phyloP scores from a whole-genome alignment of 1,139 yeast species.

The Kluyveromyces sp. region DNA sequence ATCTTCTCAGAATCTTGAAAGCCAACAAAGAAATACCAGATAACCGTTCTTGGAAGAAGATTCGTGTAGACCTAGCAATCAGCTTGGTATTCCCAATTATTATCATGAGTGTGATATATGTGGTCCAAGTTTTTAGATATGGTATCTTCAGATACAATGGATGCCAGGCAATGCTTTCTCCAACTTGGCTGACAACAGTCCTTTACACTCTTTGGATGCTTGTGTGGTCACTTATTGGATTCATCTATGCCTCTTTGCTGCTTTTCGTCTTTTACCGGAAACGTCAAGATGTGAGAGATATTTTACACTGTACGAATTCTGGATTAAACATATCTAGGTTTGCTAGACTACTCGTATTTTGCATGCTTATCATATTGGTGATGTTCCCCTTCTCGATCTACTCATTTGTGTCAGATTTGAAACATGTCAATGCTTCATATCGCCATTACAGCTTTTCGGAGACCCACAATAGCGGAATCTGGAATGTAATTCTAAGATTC shows the following conservation, averaged over 20 bases:
- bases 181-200: slow-evolving; percentile 43
- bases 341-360: slow-evolving; percentile 58
- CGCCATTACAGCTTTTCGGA: slow-evolving; percentile 29
- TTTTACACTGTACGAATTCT: slow-evolving; percentile 68
- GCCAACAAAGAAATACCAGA: slow-evolving; percentile 44
- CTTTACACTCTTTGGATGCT: slow-evolving; percentile 58
- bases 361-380: slow-evolving; percentile 52
- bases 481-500: slow-evolving; percentile 38
- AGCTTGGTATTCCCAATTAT: slow-evolving; percentile 54
- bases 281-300: slow-evolving; percentile 63
- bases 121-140: slow-evolving; percentile 54
- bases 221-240: slow-evolving; percentile 55
- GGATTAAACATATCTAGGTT: slow-evolving; percentile 62
- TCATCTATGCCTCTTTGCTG: slow-evolving; percentile 49
- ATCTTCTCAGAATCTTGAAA: slow-evolving; percentile 57
- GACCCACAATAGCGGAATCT: slow-evolving; percentile 37
- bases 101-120: slow-evolving; percentile 50
- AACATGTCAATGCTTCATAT: slow-evolving; percentile 28
- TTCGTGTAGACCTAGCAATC: slow-evolving; percentile 46
- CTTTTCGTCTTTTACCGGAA: slow-evolving; percentile 45
- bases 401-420: slow-evolving; percentile 38
- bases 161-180: slow-evolving; percentile 44
- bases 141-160: slow-evolving; percentile 56
- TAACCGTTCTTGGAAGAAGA: slow-evolving; percentile 37
- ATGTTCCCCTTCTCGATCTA: slow-evolving; percentile 59